A percentile compares a stretch with the other conserved stretches of the same genome.
Evolutionary conservation across 768 basidiomycete species (phyloP).

Genomic region (Russula dissimulans): DNA sequence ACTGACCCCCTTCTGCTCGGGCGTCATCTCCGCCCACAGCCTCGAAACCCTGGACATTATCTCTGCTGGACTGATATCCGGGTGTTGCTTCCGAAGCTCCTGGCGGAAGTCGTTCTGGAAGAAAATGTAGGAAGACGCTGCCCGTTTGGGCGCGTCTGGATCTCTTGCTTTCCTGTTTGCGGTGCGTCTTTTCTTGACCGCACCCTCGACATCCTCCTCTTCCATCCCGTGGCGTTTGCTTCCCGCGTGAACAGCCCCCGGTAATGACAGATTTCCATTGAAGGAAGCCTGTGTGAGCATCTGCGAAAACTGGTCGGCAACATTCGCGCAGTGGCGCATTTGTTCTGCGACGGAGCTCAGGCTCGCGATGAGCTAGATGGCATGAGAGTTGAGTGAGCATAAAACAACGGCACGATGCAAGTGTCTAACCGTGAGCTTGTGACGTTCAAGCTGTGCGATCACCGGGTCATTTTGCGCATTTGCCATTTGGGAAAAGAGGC

Average conservation of each 20-base stretch:
- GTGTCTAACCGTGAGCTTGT: conserved; percentile 24
- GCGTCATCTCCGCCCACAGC: conserved; percentile 61
- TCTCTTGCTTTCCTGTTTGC: conserved; percentile 64
- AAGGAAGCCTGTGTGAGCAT: conserved; percentile 33
- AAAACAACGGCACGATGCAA: neutral
- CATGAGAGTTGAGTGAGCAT: conserved; percentile 7
- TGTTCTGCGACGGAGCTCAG: conserved; percentile 49
- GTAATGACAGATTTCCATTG: conserved; percentile 17
- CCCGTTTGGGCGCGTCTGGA: conserved; percentile 90
- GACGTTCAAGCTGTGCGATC: conserved; percentile 25
- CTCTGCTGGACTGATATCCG: conserved; percentile 59
- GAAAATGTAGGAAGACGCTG: conserved; percentile 85
- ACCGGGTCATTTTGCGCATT: conserved; percentile 18
- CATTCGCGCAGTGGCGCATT: conserved; percentile 52
- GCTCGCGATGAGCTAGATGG: conserved; percentile 43
- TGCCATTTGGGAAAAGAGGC: conserved; percentile 12
- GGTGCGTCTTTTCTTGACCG: conserved; percentile 41
- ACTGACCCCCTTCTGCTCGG: conserved; percentile 68
- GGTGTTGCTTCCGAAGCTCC: conserved; percentile 55
- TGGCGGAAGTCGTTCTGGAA: conserved; percentile 89
- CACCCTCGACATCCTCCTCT: conserved; percentile 22
- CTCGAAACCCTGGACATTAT: conserved; percentile 62
- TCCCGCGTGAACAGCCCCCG: neutral
- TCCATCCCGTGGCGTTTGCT: conserved; percentile 43
- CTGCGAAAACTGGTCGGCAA: conserved; percentile 52